Evolutionary conservation across 768 basidiomycete genomes (phyloP), one percentile per base, ranked within the genome.

Genomic region (Mycena indigotica): DNA sequence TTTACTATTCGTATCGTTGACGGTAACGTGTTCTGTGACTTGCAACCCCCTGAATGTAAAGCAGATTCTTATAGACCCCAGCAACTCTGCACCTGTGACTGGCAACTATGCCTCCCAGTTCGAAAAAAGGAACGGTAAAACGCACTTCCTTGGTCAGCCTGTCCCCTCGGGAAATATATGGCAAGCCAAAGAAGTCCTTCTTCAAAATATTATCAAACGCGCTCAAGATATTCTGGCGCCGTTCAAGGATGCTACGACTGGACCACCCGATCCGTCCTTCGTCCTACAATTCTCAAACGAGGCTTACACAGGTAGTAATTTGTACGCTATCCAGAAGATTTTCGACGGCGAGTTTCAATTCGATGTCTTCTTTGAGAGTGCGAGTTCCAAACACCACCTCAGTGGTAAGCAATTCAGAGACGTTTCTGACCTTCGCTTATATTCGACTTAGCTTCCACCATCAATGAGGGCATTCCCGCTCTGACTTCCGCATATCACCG

Each of bases 291-390:
- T 97, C 2, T 81, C 91, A 2, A 87, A 97, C 65, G 88, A 92
- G 48, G 76, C 84, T 6, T 80, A 85, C 53, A 79, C 81, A 13
- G 82, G 80, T 39, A 89, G 89, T 70, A 96, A 94, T 67, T 77
- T 97, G 25, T 94, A 81, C 67, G 94, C 89, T 12, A 80, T 95
- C 46, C 95, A 98, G 71, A 95, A 94, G 69, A 77, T 78, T 4
- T 93, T 89, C 59, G 87, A 92, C 12, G 93, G 91, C 1, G 77
- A 82, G 26, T 98, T 96, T 75, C 84, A 89, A 56, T 94, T 95
- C 67, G 96, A 98, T 65, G 80, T 98, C 16, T 86, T 88, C 70
- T 97, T 87, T 67, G 93, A 97, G 64, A 88, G 89, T 55, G 84
- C 72, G 26, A 91, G 87, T 65, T 77, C 81, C 13, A 82, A 82